Evolutionary conservation across 169 alveolate species (phyloP), one percentile per base, ranked within the genome.

Genomic region (Cryptosporidium xiaoi): DNA sequence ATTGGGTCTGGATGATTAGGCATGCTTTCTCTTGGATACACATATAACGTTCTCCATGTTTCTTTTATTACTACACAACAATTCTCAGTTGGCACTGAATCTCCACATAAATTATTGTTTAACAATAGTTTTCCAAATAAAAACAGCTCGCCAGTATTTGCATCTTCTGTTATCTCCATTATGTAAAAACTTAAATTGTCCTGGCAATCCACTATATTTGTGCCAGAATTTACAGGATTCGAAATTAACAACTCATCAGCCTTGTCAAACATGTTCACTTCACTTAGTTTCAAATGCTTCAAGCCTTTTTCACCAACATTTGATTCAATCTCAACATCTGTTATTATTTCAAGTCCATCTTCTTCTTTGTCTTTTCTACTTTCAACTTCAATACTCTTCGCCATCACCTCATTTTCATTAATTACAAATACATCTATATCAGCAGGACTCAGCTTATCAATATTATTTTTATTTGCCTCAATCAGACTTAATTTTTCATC

Each of bases 1-100:
- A 77, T 44, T 8, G 87, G 87, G 48, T 77, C 71, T 40, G 71
- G 77, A 34, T 77, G 87, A 2, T 77, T 62, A 13, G 87, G 87
- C 3, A 24, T 10, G 60, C 77, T 62, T 40, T 77, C 87, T 58
- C 64, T 77, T 24, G 87, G 87, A 44, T 77, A 77, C 36, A 77
- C 51, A 60, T 77, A 77, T 48, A 77, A 60, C 24, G 77, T 58
- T 77, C 64, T 77, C 69, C 71, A 77, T 5, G 87, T 77, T 31
- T 77, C 71, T 48, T 77, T 56, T 13, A 77, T 60, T 24, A 77
- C 71, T 27, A 77, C 46, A 24, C 87, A 77, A 62, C 77, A 56
- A 46, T 62, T 77, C 36, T 77, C 87, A 36, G 46, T 77, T n/a
- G 7, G 15, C 2, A n/a, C 18, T 16, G 16, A 8, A 5, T 71